Evolutionary conservation across 2,329 filamentous ascomycete species (phyloP).

Genomic region (Westerdykella ornata): DNA sequence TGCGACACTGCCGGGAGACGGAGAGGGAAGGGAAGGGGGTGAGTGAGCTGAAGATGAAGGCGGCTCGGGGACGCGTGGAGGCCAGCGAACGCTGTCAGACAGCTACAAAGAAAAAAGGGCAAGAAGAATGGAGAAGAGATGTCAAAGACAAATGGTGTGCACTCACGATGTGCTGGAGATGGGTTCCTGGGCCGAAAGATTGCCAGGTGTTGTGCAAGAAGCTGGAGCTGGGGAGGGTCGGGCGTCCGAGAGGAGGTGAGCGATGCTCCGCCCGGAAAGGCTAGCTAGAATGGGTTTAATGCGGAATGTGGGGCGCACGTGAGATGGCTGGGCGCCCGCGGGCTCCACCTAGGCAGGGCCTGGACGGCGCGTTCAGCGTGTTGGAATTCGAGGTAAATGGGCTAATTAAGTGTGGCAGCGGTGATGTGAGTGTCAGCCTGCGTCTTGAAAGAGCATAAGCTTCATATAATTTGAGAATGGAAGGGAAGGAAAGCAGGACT

Average conservation of each 20-base stretch:
- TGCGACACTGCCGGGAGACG: conserved; percentile 25
- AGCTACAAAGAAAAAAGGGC: conserved; percentile 23
- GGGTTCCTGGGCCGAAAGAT: conserved; percentile 13
- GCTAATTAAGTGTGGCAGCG: too few relatives aligned
- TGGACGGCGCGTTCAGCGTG: too few relatives aligned
- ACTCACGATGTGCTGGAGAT: conserved; percentile 37
- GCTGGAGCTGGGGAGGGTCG: conserved; percentile 9
- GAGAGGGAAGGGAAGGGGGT: conserved; percentile 27
- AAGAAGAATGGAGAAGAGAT: conserved; percentile 6
- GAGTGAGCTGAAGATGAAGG: conserved; percentile 24
- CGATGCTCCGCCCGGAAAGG: neutral
- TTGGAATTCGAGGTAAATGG: too few relatives aligned
- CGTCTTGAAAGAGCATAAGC: too few relatives aligned
- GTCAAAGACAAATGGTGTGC: conserved; percentile 8
- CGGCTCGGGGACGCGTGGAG: conserved; percentile 12
- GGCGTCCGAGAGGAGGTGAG: conserved; percentile 15
- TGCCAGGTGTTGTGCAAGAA: conserved; percentile 15
- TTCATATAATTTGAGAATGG: too few relatives aligned
- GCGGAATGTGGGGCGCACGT: neutral
- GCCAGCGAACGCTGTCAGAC: conserved; percentile 7
- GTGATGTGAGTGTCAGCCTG: too few relatives aligned
- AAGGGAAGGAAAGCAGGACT: too few relatives aligned
- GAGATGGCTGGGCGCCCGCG: neutral
- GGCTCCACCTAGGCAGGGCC: too few relatives aligned
- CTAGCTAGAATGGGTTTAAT: neutral